These are phyloP conservation scores for Aspergillus fijiensis DNA, from an alignment of 2,329 filamentous ascomycete species.

Conservation along the genomic window DNA sequence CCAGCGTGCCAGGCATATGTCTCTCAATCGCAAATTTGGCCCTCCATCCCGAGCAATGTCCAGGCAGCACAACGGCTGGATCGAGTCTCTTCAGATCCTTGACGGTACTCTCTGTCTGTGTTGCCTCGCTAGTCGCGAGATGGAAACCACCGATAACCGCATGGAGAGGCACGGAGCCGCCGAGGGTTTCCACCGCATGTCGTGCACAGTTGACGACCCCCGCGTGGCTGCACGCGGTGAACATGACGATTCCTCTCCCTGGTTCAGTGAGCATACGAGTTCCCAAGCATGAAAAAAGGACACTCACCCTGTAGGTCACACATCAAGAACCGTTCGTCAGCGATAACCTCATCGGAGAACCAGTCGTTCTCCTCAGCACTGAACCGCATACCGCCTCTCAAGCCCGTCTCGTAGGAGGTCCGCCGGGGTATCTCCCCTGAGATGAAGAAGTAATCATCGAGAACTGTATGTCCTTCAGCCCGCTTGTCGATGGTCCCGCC, in stretches of 20 bases:
- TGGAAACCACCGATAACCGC: constrained; percentile 57
- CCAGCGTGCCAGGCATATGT: constrained; percentile 51
- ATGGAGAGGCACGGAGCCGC: constrained; percentile 44
- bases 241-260: constrained; percentile 55
- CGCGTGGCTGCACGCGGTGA: constrained; percentile 58
- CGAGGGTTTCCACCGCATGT: constrained; percentile 46
- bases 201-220: constrained; percentile 54
- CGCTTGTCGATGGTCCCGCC: constrained; percentile 45
- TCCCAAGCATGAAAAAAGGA: neutral
- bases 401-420: constrained; percentile 52
- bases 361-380: constrained; percentile 42
- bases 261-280: neutral
- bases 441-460: constrained; percentile 54
- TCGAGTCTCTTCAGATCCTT: constrained; percentile 50
- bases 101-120: constrained; percentile 48
- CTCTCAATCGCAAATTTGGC: constrained; percentile 55
- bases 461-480: constrained; percentile 44
- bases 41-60: constrained; percentile 58
- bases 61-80: constrained; percentile 53
- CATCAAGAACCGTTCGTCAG: constrained; percentile 55
- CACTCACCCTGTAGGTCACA: constrained; percentile 50
- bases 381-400: constrained; percentile 49
- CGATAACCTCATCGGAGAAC: constrained; percentile 52
- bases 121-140: constrained; percentile 48
- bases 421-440: constrained; percentile 54